Evolutionary conservation across 139 green algal species (phyloP).

Genomic region (Micractinium conductrix): DNA sequence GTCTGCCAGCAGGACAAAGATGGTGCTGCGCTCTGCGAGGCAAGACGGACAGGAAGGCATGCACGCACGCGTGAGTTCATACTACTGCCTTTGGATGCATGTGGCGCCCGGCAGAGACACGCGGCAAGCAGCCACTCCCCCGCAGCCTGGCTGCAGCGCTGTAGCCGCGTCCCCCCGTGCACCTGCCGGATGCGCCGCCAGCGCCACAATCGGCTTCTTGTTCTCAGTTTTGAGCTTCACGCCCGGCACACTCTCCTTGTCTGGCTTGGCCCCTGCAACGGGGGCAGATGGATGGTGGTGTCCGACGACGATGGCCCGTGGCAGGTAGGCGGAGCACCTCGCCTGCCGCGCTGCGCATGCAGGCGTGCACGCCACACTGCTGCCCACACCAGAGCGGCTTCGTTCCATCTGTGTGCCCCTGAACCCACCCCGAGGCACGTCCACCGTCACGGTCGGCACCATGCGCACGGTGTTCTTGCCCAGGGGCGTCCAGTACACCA

Average conservation of each 20-base stretch:
- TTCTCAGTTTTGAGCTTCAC: constrained; percentile 53
- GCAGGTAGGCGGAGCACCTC: no score
- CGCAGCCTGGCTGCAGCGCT: background rate
- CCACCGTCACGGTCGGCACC: constrained; percentile 13
- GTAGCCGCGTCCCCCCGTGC: background rate
- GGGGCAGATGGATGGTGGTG: no score
- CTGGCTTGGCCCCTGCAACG: constrained; percentile 24
- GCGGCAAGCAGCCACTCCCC: no score
- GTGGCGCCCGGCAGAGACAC: background rate
- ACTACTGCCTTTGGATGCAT: background rate
- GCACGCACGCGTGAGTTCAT: background rate
- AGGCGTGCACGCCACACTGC: no score
- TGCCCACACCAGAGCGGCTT: no score
- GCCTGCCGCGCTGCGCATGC: no score
- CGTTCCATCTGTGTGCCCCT: background rate
- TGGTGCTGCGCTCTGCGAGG: constrained; percentile 1
- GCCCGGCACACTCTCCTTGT: constrained; percentile 33
- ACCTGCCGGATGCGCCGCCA: constrained; percentile 36
- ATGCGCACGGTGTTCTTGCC: constrained; percentile 49
- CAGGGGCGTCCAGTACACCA: constrained; percentile 43
- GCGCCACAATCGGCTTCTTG: constrained; percentile 49
- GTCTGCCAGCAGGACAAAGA: constrained; percentile 43
- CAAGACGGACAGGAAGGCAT: background rate
- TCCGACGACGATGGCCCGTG: no score
- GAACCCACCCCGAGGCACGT: background rate